These are phyloP conservation scores for Malus fusca DNA, from an alignment of 306 rosid species.

Conservation along the genomic window DNA sequence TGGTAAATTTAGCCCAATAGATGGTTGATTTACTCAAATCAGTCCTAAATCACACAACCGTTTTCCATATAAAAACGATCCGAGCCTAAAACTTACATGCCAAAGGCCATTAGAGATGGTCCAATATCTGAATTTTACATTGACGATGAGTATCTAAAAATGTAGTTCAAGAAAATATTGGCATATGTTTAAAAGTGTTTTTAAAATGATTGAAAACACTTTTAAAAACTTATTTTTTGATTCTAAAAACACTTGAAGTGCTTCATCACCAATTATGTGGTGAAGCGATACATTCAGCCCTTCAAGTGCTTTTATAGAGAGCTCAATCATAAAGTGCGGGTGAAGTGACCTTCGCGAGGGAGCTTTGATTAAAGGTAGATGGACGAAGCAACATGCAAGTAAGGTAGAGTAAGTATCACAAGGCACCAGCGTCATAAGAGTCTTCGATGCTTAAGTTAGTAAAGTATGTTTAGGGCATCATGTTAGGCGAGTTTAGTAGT, in stretches of 20 bases:
- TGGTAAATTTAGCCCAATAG: not conserved
- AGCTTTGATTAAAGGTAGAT: not conserved
- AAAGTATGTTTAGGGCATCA: not conserved
- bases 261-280: too few relatives aligned
- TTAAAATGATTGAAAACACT: too few relatives aligned
- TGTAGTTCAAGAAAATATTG: too few relatives aligned
- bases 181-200: too few relatives aligned
- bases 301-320: too few relatives aligned
- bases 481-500: not conserved
- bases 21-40: too few relatives aligned
- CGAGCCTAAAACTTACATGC: not conserved
- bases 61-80: not conserved
- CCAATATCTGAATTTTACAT: too few relatives aligned
- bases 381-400: not conserved
- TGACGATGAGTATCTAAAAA: too few relatives aligned
- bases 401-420: not conserved
- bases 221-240: accelerated
- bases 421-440: not conserved
- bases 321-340: too few relatives aligned
- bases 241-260: too few relatives aligned
- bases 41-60: too few relatives aligned
- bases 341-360: not conserved
- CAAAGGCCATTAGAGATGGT: not conserved
- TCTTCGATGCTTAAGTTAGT: not conserved
- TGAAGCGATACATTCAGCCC: too few relatives aligned